Base-by-base conservation (phyloP, 495 filamentous ascomycete species). In the Astrothelium subdiscretum region DNA sequence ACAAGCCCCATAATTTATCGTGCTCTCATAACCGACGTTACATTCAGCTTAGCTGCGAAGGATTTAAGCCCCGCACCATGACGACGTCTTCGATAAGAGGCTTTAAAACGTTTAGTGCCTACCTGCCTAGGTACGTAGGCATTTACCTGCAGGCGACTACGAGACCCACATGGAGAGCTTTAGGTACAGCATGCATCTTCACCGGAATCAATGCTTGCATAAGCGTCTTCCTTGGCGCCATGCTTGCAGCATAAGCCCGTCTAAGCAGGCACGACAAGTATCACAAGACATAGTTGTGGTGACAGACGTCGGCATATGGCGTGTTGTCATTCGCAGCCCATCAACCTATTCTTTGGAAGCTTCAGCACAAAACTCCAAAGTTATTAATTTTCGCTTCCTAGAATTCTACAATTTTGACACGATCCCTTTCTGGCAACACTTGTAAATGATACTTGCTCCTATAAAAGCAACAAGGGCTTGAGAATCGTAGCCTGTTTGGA, bases 111-210 rank as follows among this genome's bases (percentile, higher is more conserved):
- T 54, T 54, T 24, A 54, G 15, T 54, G 29, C 24, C 48, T n/a
- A n/a, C n/a, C n/a, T n/a, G n/a, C n/a, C n/a, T n/a, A n/a, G n/a
- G n/a, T n/a, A n/a, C n/a, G n/a, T 54, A 54, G 8, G 48, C 48
- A 54, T 54, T 54, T 54, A 54, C 24, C 48, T 54, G 48, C 48
- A 54, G 48, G 15, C 48, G 24, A 54, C 48, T 54, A 54, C 24
- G 48, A 54, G 20, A 54, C 48, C 48, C 48, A 54, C 48, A 54
- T 29, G 20, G 48, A 54, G 48, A 54, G 48, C 48, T 54, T n/a
- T n/a, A n/a, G n/a, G n/a, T 26, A 54, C 48, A 54, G 48, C 48
- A 54, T 29, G 48, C 48, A 54, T 54, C 24, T 54, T 54, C 48
- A 54, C 48, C 48, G 48, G 48, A 54, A 54, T 29, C 48, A 54